These are phyloP conservation scores for Cryphonectria carpinicola DNA, from an alignment of 2,329 filamentous ascomycete genomes.

Conservation along the genomic window DNA sequence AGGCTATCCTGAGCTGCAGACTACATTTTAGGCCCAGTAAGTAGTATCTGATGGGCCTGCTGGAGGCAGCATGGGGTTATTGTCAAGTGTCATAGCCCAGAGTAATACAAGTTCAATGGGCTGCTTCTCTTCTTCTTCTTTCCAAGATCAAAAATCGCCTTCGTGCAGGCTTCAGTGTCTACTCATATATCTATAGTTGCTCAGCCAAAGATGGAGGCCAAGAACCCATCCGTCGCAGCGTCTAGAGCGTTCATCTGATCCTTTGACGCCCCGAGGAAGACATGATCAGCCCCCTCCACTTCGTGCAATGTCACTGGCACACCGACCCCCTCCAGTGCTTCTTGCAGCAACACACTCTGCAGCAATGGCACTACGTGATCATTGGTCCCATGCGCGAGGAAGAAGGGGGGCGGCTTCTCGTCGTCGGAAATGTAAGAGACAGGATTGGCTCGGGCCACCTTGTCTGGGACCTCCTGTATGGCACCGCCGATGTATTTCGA, in stretches of 20 bases:
- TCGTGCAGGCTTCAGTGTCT: background rate
- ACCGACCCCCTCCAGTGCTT: slow-evolving; percentile 16
- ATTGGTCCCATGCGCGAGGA: slow-evolving; percentile 21
- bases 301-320: slow-evolving; percentile 14
- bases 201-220: slow-evolving; percentile 14
- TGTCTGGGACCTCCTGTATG: slow-evolving; percentile 23
- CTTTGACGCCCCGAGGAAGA: slow-evolving; percentile 20
- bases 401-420: slow-evolving; percentile 23
- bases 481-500: slow-evolving; percentile 21
- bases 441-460: slow-evolving; percentile 23
- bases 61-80: too few relatives aligned
- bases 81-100: background rate
- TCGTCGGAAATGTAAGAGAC: slow-evolving; percentile 22
- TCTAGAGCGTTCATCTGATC: slow-evolving; percentile 25
- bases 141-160: background rate
- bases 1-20: slow-evolving; percentile 66
- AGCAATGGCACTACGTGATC: slow-evolving; percentile 24
- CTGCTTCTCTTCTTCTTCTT: too few relatives aligned
- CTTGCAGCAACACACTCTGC: slow-evolving; percentile 22
- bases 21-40: slow-evolving; percentile 51
- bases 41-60: too few relatives aligned
- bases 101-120: background rate
- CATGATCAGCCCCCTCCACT: slow-evolving; percentile 21
- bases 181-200: background rate
- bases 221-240: slow-evolving; percentile 23